Base-by-base conservation (phyloP, 768 basidiomycete genomes). In the Rhodocollybia butyracea region DNA sequence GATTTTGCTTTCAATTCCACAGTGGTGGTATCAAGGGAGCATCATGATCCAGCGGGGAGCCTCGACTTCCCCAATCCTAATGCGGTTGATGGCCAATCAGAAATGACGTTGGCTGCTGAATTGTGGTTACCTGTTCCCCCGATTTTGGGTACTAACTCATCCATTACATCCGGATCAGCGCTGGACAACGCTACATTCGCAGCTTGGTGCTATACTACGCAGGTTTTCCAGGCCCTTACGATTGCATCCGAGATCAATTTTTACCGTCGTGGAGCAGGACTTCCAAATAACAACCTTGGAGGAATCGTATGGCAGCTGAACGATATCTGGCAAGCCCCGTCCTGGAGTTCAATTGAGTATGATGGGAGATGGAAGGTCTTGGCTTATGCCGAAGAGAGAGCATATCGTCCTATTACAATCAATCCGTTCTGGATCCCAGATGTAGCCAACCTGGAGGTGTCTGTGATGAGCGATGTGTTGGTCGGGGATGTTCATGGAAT, bases 191-290 rank as follows among this genome's bases (percentile, higher is more conserved):
- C 81, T 60, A 84, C 82, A 0, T 84, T 85, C 63, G 78, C 82
- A 0, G 81, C 83, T 61, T 83, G 82, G 82, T 83, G 80, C 65
- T 85, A 75, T 71, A 81, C 79, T 64, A 83, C 82, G 3, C 83
- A 84, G 59, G 59, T 83, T 19, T 83, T 83, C 76, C 83, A 83
- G 59, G 70, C 77, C 19, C 76, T 84, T 74, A 76, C 78, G 42
- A 82, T 83, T 72, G 71, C 76, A n/a, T 73, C 81, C n/a, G 70
- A 84, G 62, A 76, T 83, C 39, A 76, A 81, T 5, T 84, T 75
- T 72, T 85, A 85, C 66, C 71, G 83, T 32, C 78, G 76, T 31
- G 81, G 82, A n/a, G 79, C 83, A 0, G 82, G 82, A 6, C 71
- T 72, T 45, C 76, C 77, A 55, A 81, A 83, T 66, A 78, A 83